Evolutionary conservation across 805 yeast species (phyloP).

Genomic region (Ogataea salicorniae): DNA sequence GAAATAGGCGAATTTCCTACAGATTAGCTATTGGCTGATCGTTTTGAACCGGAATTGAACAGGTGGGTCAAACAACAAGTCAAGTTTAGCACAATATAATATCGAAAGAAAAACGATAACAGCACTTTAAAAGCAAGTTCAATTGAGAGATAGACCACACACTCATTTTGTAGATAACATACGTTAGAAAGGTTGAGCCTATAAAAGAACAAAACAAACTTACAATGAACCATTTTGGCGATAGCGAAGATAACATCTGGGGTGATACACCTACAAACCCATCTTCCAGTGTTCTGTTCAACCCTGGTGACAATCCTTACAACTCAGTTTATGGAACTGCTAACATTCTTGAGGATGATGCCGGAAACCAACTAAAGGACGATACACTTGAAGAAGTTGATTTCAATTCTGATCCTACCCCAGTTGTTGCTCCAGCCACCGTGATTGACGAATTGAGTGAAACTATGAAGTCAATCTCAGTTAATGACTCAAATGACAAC

Average conservation of each 20-base stretch:
- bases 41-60: too few species aligned
- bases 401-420: constrained; percentile 15
- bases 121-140: too few species aligned
- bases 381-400: constrained; percentile 21
- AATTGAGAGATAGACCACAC: too few species aligned
- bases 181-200: too few species aligned
- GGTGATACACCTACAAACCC: constrained; percentile 47
- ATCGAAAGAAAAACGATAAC: too few species aligned
- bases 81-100: too few species aligned
- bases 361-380: constrained; percentile 12
- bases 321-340: constrained; percentile 11
- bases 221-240: constrained; percentile 21
- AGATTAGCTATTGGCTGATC: too few species aligned
- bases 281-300: constrained; percentile 20
- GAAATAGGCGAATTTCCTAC: too few species aligned
- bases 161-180: too few species aligned
- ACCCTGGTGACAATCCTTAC: constrained; percentile 20
- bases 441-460: constrained; percentile 12
- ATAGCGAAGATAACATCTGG: constrained; percentile 37
- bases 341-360: constrained; percentile 4
- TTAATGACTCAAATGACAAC: neutral
- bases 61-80: too few species aligned
- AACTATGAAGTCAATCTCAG: constrained; percentile 21
- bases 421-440: neutral
- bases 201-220: too few species aligned